Percentiles rank a stretch among this genome's conserved stretches.
Conservation (phyloP, 345 rosid species). For the Euclidium syriacum region DNA sequence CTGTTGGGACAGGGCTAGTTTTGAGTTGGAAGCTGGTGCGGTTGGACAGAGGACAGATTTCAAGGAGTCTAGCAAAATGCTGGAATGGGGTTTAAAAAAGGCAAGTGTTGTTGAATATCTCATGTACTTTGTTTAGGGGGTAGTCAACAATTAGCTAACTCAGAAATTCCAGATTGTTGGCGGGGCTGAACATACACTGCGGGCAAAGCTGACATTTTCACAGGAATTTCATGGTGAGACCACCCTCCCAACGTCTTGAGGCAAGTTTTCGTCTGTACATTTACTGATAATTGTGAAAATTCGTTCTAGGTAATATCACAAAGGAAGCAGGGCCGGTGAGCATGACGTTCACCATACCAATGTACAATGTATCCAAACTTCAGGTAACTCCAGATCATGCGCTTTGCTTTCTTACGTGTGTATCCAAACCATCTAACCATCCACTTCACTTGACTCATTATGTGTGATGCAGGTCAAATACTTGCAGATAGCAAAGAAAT, state of each 20-base stretch:
- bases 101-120: slow-evolving; percentile 30
- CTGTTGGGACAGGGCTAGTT: slow-evolving; percentile 59
- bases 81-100: slow-evolving; percentile 95
- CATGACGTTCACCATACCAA: slow-evolving; percentile 95
- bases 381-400: slow-evolving; percentile 49
- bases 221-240: slow-evolving; percentile 88
- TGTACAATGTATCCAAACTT: slow-evolving; percentile 87
- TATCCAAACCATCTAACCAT: background rate
- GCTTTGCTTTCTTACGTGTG: background rate
- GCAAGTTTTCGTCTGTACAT: too few relatives aligned
- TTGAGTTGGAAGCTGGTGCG: slow-evolving; percentile 81
- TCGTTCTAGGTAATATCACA: slow-evolving; percentile 73
- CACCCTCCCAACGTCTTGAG: too few relatives aligned
- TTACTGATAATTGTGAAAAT: background rate
- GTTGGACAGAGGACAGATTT: slow-evolving; percentile 89
- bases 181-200: slow-evolving; percentile 84
- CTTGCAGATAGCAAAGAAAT: slow-evolving; percentile 96
- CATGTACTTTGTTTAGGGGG: background rate
- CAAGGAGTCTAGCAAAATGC: slow-evolving; percentile 76
- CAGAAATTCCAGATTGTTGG: slow-evolving; percentile 64
- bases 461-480: slow-evolving; percentile 71
- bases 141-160: slow-evolving; percentile 2
- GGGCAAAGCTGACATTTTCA: slow-evolving; percentile 92
- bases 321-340: slow-evolving; percentile 98
- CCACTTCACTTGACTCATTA: background rate